Conservation (phyloP, 176 grass and related monocot genomes). For the Otatea glauca region DNA sequence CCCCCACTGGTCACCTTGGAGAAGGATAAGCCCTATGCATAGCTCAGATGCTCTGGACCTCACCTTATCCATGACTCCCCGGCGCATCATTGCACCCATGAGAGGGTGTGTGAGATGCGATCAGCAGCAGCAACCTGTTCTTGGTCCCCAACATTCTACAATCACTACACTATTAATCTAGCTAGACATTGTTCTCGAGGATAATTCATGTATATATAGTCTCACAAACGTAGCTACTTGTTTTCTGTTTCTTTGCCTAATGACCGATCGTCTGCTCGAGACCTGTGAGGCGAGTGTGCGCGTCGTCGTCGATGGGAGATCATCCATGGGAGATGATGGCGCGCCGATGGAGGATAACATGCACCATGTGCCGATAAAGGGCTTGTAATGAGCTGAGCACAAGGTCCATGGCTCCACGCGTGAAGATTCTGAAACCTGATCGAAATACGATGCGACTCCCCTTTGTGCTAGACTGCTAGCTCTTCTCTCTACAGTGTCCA, state of each 20-base stretch:
- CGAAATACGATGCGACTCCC: no score
- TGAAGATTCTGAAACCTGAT: no score
- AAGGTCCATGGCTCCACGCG: no score
- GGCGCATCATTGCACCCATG: constrained; percentile 20
- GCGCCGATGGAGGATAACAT: no score
- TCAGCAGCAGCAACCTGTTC: not conserved
- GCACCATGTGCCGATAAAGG: no score
- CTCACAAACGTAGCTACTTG: no score
- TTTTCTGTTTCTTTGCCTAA: not conserved
- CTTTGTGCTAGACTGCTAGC: no score
- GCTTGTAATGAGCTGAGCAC: no score
- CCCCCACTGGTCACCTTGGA: not conserved
- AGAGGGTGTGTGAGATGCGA: constrained; percentile 5
- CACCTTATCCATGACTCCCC: constrained; percentile 29
- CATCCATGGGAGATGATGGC: constrained; percentile 15
- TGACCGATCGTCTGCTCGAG: not conserved
- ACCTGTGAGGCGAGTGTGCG: not conserved
- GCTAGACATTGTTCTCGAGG: not conserved
- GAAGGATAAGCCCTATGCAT: not conserved
- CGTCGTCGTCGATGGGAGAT: not conserved
- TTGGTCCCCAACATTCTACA: constrained; percentile 25
- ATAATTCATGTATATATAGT: not conserved
- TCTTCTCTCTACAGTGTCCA: no score
- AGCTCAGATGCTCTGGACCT: constrained; percentile 39
- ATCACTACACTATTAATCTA: not conserved